These are phyloP conservation scores for Grosmannia serpens DNA, from an alignment of 2,329 filamentous ascomycete species.

Conservation along the genomic window DNA sequence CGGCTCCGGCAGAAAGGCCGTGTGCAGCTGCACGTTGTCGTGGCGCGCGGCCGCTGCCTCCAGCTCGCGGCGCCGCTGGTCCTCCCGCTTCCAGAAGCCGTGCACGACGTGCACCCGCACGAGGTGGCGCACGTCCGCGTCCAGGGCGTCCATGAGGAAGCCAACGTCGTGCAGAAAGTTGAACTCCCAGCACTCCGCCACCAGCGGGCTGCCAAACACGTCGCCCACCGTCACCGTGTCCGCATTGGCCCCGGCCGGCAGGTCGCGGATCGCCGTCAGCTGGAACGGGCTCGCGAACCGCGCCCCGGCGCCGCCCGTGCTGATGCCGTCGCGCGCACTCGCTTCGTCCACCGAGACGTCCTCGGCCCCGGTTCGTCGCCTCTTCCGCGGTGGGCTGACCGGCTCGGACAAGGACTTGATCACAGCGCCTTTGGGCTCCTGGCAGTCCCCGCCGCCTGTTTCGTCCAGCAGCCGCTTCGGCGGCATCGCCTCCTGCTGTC, in stretches of 20 bases:
- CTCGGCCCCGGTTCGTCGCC: conserved; percentile 8
- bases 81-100: conserved; percentile 57
- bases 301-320: not conserved
- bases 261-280: conserved; percentile 56
- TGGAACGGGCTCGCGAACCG: conserved; percentile 41
- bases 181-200: conserved; percentile 61
- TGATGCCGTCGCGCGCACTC: not conserved
- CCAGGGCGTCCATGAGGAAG: conserved; percentile 43
- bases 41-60: conserved; percentile 51
- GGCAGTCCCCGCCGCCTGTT: not conserved
- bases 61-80: conserved; percentile 42
- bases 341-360: not conserved
- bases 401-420: conserved; percentile 13
- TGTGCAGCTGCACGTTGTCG: conserved; percentile 57
- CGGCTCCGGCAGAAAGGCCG: conserved; percentile 68
- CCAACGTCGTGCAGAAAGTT: conserved; percentile 53
- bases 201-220: conserved; percentile 62
- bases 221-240: conserved; percentile 56
- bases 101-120: conserved; percentile 46
- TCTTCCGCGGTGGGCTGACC: conserved; percentile 36
- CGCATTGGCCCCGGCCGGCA: conserved; percentile 47
- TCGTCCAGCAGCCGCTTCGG: not conserved
- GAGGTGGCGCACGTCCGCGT: conserved; percentile 34
- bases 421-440: not conserved
- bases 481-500: not conserved